These are phyloP conservation scores for Alternaria brassicae DNA, from an alignment of 2,329 filamentous ascomycete species.

Conservation along the genomic window DNA sequence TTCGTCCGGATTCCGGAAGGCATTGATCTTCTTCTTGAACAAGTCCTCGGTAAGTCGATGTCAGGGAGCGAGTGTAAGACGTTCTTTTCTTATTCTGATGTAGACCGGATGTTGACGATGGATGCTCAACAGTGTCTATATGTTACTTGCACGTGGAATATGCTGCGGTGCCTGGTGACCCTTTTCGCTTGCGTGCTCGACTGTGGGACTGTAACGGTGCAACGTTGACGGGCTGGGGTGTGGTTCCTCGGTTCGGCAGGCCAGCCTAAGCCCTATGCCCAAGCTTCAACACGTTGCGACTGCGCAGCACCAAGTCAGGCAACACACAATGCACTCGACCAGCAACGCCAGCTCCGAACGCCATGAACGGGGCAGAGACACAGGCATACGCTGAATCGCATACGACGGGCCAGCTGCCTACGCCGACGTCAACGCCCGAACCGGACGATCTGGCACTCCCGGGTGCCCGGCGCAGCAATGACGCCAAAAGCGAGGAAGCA, in stretches of 20 bases:
- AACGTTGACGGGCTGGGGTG: neutral
- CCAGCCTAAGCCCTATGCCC: constrained; percentile 10
- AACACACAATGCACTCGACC: constrained; percentile 26
- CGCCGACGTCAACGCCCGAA: constrained; percentile 37
- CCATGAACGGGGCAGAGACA: constrained; percentile 42
- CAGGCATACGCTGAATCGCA: constrained; percentile 26
- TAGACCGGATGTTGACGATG: neutral
- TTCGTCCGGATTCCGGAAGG: neutral
- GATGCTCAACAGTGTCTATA: neutral
- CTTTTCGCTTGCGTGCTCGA: neutral
- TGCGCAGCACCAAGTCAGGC: neutral
- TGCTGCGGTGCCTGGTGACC: neutral
- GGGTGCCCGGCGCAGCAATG: constrained; percentile 15
- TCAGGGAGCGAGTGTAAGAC: neutral
- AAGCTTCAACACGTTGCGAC: constrained; percentile 13
- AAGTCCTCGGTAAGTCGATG: neutral
- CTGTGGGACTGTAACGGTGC: neutral
- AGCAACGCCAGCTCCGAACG: constrained; percentile 20
- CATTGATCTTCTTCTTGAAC: neutral
- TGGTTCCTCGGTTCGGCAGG: constrained; percentile 5
- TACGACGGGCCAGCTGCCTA: constrained; percentile 36
- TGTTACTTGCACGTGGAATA: neutral
- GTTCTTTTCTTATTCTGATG: neutral
- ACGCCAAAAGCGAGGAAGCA: constrained; percentile 10
- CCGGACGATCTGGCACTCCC: constrained; percentile 31